These are phyloP conservation scores for Xylariales sp. DNA, from an alignment of 2,329 filamentous ascomycete genomes.

Conservation along the genomic window DNA sequence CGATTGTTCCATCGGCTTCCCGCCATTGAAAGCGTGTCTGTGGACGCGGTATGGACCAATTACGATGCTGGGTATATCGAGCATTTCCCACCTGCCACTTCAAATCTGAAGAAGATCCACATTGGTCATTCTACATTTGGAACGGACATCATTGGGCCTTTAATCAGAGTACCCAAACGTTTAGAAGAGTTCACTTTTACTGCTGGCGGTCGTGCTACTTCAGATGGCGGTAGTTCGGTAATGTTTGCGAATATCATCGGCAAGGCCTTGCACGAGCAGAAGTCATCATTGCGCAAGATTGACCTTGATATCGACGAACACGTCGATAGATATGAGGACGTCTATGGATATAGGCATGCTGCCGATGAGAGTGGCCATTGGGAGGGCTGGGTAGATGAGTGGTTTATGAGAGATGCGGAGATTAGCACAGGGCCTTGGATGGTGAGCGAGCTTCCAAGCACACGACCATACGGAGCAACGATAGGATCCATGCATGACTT, in stretches of 20 bases:
- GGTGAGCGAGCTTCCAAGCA: background rate
- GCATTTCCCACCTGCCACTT: slow-evolving; percentile 19
- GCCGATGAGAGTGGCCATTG: background rate
- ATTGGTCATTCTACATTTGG: slow-evolving; percentile 11
- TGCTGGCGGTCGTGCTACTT: slow-evolving; percentile 9
- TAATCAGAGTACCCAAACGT: slow-evolving; percentile 18
- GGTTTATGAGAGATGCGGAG: slow-evolving; percentile 18
- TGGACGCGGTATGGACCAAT: slow-evolving; percentile 13
- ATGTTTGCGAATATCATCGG: slow-evolving; percentile 7
- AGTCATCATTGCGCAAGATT: slow-evolving; percentile 23
- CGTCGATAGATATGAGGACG: background rate
- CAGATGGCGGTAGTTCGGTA: background rate
- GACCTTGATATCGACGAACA: slow-evolving; percentile 25
- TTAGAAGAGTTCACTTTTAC: slow-evolving; percentile 27
- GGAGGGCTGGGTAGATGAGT: slow-evolving; percentile 1
- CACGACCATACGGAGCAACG: slow-evolving; percentile 18
- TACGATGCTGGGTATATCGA: background rate
- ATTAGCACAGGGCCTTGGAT: slow-evolving; percentile 12
- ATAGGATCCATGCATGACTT: slow-evolving; percentile 30
- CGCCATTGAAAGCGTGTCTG: slow-evolving; percentile 21
- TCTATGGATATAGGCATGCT: background rate
- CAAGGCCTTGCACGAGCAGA: slow-evolving; percentile 21
- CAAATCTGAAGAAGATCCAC: slow-evolving; percentile 21
- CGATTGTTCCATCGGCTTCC: slow-evolving; percentile 30
- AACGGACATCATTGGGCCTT: slow-evolving; percentile 4